Evolutionary conservation across 1,139 yeast genomes (phyloP), one percentile per base, ranked within the genome.

Genomic region (Yamadazyma pseudoaaseri): DNA sequence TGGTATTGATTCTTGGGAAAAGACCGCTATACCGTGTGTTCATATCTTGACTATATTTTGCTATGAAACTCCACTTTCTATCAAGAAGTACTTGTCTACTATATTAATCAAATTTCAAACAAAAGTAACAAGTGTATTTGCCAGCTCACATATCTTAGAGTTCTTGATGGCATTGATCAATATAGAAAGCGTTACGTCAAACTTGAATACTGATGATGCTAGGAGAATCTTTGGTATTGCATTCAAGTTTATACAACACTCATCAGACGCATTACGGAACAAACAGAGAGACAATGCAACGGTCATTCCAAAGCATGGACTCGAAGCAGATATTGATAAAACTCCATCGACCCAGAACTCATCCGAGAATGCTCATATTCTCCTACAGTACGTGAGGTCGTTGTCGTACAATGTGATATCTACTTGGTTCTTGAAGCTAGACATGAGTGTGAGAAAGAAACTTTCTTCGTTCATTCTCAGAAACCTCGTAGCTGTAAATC

Each of bases 191-290:
- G 60, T 86, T 35, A 81, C 86, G 0, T 73, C 85, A 1, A 82
- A 82, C 47, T 81, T 86, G 51, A 83, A 86, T 3, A 71, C 73
- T 26, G 95, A 84, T 35, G 96, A 87, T 48, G 83, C 74, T 52
- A 82, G 80, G 46, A 67, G 90, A 31, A 86, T 87, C 1, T 85
- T 86, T 62, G 96, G 86, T 0, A 84, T 86, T 53, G 84, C 90
- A 1, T 84, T 86, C 60, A 81, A 81, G 47, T 83, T 81, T 48
- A 82, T 86, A 37, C 86, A 84, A 49, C 81, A 79, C 49, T 78
- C 89, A 1, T 69, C 73, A 35, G 87, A 84, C 47, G 27, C 48
- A 2, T 55, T 70, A 27, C 54, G 57, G 27, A 58, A 52, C 20
- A 31, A 20, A 42, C 58, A 32, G 4, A 47, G 44, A 22, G 37